Percentiles rank a stretch among this genome's conserved stretches.
These are phyloP conservation scores for Elsinoe necatrix DNA, from an alignment of 2,329 filamentous ascomycete genomes.

Conservation along the genomic window DNA sequence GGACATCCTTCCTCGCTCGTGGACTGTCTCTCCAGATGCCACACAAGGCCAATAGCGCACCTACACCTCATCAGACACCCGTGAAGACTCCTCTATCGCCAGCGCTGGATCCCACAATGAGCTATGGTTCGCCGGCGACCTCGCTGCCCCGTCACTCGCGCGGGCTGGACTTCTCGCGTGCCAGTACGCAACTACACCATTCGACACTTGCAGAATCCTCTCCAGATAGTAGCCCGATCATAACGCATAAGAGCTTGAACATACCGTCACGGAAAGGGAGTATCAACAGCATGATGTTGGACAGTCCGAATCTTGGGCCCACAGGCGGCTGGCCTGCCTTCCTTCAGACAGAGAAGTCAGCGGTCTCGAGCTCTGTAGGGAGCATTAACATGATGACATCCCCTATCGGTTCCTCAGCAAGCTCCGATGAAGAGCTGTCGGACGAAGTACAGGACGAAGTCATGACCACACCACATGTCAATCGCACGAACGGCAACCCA, in stretches of 20 bases:
- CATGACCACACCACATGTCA: slow-evolving; percentile 71
- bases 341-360: slow-evolving; percentile 52
- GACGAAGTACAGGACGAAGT: slow-evolving; percentile 58
- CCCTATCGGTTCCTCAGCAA: slow-evolving; percentile 65
- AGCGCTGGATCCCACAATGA: slow-evolving; percentile 74
- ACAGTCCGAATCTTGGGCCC: slow-evolving; percentile 56
- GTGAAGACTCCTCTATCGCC: slow-evolving; percentile 64
- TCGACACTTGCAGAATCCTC: slow-evolving; percentile 87
- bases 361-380: slow-evolving; percentile 71
- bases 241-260: slow-evolving; percentile 58
- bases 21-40: slow-evolving; percentile 66
- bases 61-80: slow-evolving; percentile 39
- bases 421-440: slow-evolving; percentile 46
- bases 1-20: slow-evolving; percentile 53
- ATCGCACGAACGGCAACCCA: slow-evolving; percentile 46
- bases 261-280: slow-evolving; percentile 48
- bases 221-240: slow-evolving; percentile 82
- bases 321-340: slow-evolving; percentile 20
- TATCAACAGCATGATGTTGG: slow-evolving; percentile 38
- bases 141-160: slow-evolving; percentile 82
- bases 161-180: slow-evolving; percentile 85
- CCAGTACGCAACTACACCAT: slow-evolving; percentile 89
- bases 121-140: slow-evolving; percentile 78
- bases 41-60: slow-evolving; percentile 40
- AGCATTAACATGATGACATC: slow-evolving; percentile 72